phyloP scores from a whole-genome alignment of 129 eudicot species.

The Smallanthus sonchifolius region DNA sequence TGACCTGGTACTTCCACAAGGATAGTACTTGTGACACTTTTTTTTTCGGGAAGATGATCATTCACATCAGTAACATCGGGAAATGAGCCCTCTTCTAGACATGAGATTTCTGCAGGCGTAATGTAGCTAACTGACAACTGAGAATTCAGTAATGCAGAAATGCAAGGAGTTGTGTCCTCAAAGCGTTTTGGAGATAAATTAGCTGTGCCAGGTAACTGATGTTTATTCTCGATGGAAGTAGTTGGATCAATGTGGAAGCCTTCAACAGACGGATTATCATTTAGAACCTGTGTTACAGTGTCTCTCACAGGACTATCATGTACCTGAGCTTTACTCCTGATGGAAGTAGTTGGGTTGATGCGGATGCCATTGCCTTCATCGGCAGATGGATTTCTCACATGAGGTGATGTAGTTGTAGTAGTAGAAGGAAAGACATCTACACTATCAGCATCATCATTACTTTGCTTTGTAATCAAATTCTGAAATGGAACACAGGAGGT shows the following conservation, averaged over 20 bases:
- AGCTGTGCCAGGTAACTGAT: background rate
- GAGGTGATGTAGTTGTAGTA: slow-evolving; percentile 3
- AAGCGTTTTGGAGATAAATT: slow-evolving; percentile 3
- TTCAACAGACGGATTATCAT: slow-evolving; percentile 2
- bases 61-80: background rate
- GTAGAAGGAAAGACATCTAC: background rate
- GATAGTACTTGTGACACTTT: slow-evolving; percentile 16
- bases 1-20: slow-evolving; percentile 13
- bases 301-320: slow-evolving; percentile 7
- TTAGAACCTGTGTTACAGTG: background rate
- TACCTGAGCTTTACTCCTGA: background rate
- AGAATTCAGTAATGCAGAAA: background rate
- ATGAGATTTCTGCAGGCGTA: slow-evolving; percentile 6
- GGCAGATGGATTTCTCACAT: background rate
- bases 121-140: background rate
- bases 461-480: background rate
- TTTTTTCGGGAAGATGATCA: slow-evolving; percentile 16
- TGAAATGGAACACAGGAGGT: slow-evolving; percentile 10
- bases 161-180: slow-evolving; percentile 5
- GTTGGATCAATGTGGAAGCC: background rate
- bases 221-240: background rate
- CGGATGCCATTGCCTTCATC: slow-evolving; percentile 3
- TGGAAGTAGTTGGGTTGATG: slow-evolving; percentile 14
- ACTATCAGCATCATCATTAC: background rate
- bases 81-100: slow-evolving; percentile 1